These are phyloP conservation scores for Jamesozyma spencerorum DNA, from an alignment of 805 yeast genomes.

Conservation along the genomic window DNA sequence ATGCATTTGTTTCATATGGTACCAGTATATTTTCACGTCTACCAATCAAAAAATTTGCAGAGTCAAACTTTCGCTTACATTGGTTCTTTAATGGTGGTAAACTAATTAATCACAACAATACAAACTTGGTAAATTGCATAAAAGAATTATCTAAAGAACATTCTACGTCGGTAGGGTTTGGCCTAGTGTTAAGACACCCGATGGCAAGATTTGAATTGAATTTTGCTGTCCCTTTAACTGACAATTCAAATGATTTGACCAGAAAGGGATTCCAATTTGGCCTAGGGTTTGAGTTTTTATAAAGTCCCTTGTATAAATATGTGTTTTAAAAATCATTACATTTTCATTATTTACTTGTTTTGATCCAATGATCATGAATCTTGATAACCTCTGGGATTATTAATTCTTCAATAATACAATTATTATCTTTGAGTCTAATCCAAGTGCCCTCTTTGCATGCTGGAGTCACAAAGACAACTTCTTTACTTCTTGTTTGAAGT, in stretches of 20 bases:
- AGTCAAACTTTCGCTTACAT: constrained; percentile 52
- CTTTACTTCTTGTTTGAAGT: constrained; percentile 76
- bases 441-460: constrained; percentile 33
- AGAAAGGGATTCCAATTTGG: constrained; percentile 65
- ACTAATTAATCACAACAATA: constrained; percentile 31
- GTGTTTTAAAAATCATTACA: background rate
- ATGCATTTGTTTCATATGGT: constrained; percentile 47
- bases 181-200: constrained; percentile 53
- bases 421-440: constrained; percentile 38
- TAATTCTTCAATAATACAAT: constrained; percentile 53
- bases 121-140: constrained; percentile 14
- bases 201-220: constrained; percentile 61
- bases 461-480: constrained; percentile 68
- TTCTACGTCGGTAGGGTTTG: constrained; percentile 48
- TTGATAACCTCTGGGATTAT: constrained; percentile 71
- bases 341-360: constrained; percentile 2
- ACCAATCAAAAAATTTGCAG: constrained; percentile 38
- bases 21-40: constrained; percentile 49
- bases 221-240: constrained; percentile 50
- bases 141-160: constrained; percentile 32
- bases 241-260: constrained; percentile 39
- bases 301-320: constrained; percentile 4
- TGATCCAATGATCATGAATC: constrained; percentile 57
- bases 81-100: constrained; percentile 60
- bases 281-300: constrained; percentile 51